Base-by-base conservation (phyloP, 2,329 filamentous ascomycete genomes). In the Cladophialophora carrionii region DNA sequence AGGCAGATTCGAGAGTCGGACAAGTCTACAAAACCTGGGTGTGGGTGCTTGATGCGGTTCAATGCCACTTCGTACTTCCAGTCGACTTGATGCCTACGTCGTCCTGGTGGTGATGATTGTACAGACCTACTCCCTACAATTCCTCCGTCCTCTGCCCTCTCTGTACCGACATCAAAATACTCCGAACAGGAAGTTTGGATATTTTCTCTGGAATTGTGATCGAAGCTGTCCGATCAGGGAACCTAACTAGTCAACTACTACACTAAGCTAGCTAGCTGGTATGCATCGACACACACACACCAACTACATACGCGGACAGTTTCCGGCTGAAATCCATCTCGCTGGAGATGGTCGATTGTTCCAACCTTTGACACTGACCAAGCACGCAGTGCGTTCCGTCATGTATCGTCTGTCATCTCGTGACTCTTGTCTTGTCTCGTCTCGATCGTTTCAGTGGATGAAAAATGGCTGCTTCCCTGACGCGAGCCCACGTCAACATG, bases 181-280 rank as follows among this genome's bases (percentile, higher is more conserved):
- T 26, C 5, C 10, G 22, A 20, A 29, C 14, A 8, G 29, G 22
- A 51, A 10, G 32, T 31, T 54, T 29, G 29, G 34, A n/a, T n/a
- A 14, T 34, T 54, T 5, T 54, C 8, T 43, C 37, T 43, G 14
- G 52, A 53, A 54, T 34, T 54, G n/a, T 20, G 52, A 54, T 54
- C 52, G 52, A 54, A 54, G 52, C 52, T 54, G 52, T 54, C 17
- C 52, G 52, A 54, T 54, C 52, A n/a, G 37, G 17, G 17, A 43
- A 43, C n/a, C 37, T 43, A 43, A 43, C 37, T 43, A 29, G 26
- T 29, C 26, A 29, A 29, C 26, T 29, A 29, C 26, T 29, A 29
- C 26, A n/a, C 17, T 43, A n/a, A n/a, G 37, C 37, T 43, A 43
- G 37, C 37, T 8, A 41, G 37, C 14, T 43, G 37, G 14, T 43